Evolutionary conservation across 2,329 filamentous ascomycete genomes (phyloP), one percentile per base, ranked within the genome.

Genomic region (Clonostachys rhizophaga): DNA sequence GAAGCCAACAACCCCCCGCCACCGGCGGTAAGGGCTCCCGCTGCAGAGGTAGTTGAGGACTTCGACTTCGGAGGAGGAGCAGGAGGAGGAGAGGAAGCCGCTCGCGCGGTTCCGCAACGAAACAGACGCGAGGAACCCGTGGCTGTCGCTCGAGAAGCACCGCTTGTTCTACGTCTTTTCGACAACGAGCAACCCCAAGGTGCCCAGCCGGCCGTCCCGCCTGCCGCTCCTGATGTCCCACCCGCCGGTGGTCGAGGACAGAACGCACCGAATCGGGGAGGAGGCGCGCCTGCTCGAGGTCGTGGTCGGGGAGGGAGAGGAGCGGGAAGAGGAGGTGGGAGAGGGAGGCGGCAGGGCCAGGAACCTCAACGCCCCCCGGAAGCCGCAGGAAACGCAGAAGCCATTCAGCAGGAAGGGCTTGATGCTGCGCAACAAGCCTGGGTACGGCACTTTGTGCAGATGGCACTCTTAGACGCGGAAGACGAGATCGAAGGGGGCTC

Each of bases 151-250:
- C 73, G 74, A 3, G 78, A 82, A 55, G 78, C 74, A 2, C 78
- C 78, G 5, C 69, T 81, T 11, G 76, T 82, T 12, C 70, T 82
- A 33, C 70, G 78, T 33, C 74, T 82, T 30, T 70, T 73, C 37
- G 68, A 70, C 36, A 63, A 66, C 43, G 64, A 63, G 46, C 59
- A 55, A 35, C 60, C 40, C 33, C 37, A 47, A 33, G 57, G 20
- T 41, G 48, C 45, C 35, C 54, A 55, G 34, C 54, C 52, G 33
- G 52, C 56, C 30, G 52, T 58, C 16, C 60, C 60, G 42, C 59
- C 62, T 35, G 57, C 60, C 30, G 60, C 57, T 10, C 60, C 60
- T 40, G 58, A 59, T 11, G 60, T 58, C 45, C 62, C 61, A 50
- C 50, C 56, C 50, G 55, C 53, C 46, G 52, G 59, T 58, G 57